Conservation (phyloP, 1,284 basidiomycete genomes). For the Sanguinoderma infundibulare region DNA sequence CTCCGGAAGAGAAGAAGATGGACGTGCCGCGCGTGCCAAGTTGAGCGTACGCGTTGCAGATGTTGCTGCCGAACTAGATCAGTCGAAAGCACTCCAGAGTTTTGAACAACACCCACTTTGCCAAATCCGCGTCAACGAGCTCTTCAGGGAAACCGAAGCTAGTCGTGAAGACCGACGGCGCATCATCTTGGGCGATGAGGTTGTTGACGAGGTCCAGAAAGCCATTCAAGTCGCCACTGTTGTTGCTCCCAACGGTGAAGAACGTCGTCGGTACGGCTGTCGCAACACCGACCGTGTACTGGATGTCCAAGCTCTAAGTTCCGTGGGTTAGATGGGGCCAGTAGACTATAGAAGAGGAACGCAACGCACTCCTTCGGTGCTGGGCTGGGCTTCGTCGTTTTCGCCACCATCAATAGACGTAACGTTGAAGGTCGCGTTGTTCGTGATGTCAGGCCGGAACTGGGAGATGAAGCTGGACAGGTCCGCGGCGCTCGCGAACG, state of each 20-base stretch:
- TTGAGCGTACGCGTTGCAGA: constrained; percentile 65
- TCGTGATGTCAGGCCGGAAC: constrained; percentile 53
- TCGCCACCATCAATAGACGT: constrained; percentile 35
- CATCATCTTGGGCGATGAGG: constrained; percentile 32
- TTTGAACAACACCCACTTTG: constrained; percentile 42
- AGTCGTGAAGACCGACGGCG: constrained; percentile 38
- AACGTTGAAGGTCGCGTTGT: constrained; percentile 25
- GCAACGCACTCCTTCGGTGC: constrained; percentile 25
- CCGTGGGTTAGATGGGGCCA: not conserved
- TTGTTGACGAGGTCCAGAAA: constrained; percentile 39
- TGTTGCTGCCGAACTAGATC: constrained; percentile 29
- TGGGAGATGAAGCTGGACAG: constrained; percentile 53
- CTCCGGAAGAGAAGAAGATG: constrained; percentile 66
- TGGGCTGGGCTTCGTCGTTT: constrained; percentile 32
- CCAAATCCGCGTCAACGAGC: constrained; percentile 50
- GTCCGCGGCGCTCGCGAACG: constrained; percentile 56
- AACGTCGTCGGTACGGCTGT: constrained; percentile 41
- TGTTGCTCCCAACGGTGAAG: constrained; percentile 22
- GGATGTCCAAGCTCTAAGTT: constrained; percentile 58
- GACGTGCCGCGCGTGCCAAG: constrained; percentile 66
- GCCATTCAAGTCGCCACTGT: constrained; percentile 27
- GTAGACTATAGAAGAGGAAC: not conserved
- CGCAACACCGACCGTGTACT: constrained; percentile 66
- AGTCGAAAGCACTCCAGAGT: not conserved
- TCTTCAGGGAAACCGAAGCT: constrained; percentile 62